These are phyloP conservation scores for Diaporthe vexans DNA, from an alignment of 2,329 filamentous ascomycete genomes.

Conservation along the genomic window DNA sequence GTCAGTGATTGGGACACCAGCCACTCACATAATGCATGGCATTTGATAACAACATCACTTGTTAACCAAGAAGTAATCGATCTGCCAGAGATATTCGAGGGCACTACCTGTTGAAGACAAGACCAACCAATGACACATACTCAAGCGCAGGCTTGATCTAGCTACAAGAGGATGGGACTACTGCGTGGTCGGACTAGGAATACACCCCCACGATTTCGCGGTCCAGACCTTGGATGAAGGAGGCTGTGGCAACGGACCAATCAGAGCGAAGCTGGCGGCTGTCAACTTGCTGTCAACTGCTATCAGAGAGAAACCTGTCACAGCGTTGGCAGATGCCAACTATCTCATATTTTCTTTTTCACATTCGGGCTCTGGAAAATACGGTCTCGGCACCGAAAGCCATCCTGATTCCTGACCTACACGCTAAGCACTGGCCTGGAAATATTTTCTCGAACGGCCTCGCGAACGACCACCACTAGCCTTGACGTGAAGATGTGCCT, in stretches of 20 bases:
- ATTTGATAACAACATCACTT: neutral
- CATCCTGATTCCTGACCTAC: neutral
- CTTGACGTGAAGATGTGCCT: conserved; percentile 1
- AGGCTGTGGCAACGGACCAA: conserved; percentile 18
- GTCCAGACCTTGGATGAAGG: conserved; percentile 33
- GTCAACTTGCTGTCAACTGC: conserved; percentile 39
- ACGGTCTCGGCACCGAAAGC: conserved; percentile 11
- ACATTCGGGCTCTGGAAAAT: conserved; percentile 10
- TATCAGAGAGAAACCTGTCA: conserved; percentile 31
- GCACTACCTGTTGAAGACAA: conserved; percentile 2
- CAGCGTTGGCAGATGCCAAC: conserved; percentile 31
- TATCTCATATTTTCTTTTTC: conserved; percentile 5
- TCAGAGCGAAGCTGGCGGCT: conserved; percentile 35
- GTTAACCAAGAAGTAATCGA: neutral
- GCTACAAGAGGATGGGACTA: conserved; percentile 18
- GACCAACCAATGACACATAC: neutral
- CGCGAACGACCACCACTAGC: neutral
- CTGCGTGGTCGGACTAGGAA: conserved; percentile 18
- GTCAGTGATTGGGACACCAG: neutral
- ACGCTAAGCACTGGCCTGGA: conserved; percentile 13
- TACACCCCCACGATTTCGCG: conserved; percentile 36
- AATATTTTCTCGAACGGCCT: neutral
- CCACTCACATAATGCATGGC: neutral
- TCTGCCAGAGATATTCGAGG: neutral
- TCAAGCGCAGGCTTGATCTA: neutral